phyloP scores from a whole-genome alignment of 2,329 filamentous ascomycete genomes.

The Colletotrichum lindemuthianum region DNA sequence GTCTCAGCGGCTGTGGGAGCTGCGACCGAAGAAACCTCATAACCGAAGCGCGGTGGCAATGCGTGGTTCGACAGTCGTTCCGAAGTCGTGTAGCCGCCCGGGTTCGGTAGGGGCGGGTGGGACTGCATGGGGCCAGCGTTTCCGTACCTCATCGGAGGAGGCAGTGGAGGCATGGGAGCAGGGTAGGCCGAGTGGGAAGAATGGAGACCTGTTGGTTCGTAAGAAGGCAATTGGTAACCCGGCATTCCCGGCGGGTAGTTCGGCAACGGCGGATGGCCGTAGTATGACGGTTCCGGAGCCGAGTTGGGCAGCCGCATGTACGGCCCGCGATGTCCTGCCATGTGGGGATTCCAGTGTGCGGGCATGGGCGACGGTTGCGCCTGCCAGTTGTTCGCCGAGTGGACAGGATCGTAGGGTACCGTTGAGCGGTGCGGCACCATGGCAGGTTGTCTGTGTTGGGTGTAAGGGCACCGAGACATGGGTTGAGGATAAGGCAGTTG shows the following conservation, averaged over 20 bases:
- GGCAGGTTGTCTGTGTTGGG: conserved; percentile 7
- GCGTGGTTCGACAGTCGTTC: background rate
- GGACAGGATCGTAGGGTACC: conserved; percentile 43
- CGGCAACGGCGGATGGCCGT: conserved; percentile 3
- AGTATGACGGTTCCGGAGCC: conserved; percentile 21
- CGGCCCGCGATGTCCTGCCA: conserved; percentile 10
- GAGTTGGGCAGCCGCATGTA: conserved; percentile 20
- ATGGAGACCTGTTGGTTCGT: conserved; percentile 3
- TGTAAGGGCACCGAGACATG: conserved; percentile 24
- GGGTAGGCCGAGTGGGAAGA: conserved; percentile 16
- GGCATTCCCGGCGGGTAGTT: conserved; percentile 7
- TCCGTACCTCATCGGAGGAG: conserved; percentile 18
- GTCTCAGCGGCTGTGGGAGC: background rate
- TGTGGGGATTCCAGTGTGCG: conserved; percentile 19
- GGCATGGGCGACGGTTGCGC: conserved; percentile 9
- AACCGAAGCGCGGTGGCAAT: too few species aligned
- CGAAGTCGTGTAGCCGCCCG: conserved; percentile 9
- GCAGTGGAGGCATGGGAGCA: conserved; percentile 11
- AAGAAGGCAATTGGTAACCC: conserved; percentile 14
- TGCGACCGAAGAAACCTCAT: background rate
- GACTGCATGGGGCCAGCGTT: conserved; percentile 2
- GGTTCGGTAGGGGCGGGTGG: background rate
- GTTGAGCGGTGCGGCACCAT: conserved; percentile 17
- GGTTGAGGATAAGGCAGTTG: conserved; percentile 24
- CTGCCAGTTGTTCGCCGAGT: conserved; percentile 41